Evolutionary conservation across 2,329 filamentous ascomycete species (phyloP), one percentile per base, ranked within the genome.

Genomic region (Nannizziopsis barbatae): DNA sequence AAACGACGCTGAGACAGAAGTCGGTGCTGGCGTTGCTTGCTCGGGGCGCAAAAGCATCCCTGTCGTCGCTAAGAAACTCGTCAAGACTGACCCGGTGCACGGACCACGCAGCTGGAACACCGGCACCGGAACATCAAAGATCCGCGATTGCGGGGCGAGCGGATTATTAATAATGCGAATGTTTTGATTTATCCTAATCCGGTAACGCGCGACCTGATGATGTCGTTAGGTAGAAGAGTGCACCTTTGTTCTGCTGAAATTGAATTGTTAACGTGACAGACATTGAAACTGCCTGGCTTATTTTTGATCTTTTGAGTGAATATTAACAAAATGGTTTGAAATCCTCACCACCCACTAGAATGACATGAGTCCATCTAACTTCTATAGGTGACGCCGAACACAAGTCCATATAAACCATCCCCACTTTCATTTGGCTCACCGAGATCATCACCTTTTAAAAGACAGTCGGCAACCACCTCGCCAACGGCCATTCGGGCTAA

Each of bases 381-480:
- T 18, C 22, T 38, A 18, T 53, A 66, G 62, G 62, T 62, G 46
- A 58, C 61, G 76, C 79, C 74, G 71, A 63, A 75, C 71, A 63
- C 73, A 69, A 62, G 71, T 43, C 70, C 76, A 50, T 86, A 83
- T 66, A 85, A 84, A 64, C 81, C 81, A 11, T 85, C 82, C 18
- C 81, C 81, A 47, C 68, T 86, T 52, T 81, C 81, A 52, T 85
- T 83, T 66, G 80, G 80, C 55, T 82, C 83, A 41, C 76, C 79
- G 56, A 79, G 84, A 62, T 74, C 76, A 18, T 85, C 83, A 8
- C 81, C 83, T 2, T 83, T 85, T 49, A 76, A 81, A 57, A 75
- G 81, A 54, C 77, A 77, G 7, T 84, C 81, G 2, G 37, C 52
- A 30, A 50, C 45, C 14, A 43, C 51, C 11, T 74, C 70, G 3